Evolutionary conservation across 148 eudicot genomes (phyloP), one percentile per base, ranked within the genome.

Genomic region (Rheum nobile): DNA sequence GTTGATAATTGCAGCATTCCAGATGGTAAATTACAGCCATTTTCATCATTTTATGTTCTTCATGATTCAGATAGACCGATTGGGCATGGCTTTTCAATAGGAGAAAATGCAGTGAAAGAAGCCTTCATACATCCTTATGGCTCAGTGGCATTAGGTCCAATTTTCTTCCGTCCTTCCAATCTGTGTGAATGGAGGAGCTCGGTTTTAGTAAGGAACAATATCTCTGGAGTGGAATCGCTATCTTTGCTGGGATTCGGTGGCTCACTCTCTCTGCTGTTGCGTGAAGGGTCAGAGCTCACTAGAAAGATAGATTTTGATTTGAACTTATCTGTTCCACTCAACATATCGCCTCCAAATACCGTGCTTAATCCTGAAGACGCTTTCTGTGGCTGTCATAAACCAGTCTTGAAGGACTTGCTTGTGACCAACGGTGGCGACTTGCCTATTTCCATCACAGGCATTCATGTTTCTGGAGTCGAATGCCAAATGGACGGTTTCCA

Each of bases 121-220:
- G 91, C 88, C 77, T 83, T 73, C 79, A 77, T 93, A 38, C 92
- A 85, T 83, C 95, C 98, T 31, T 71, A 79, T 83, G 88, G 77
- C 39, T 79, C 74, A 39, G 94, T 88, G 46, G 61, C 81, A 55
- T 68, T 93, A 72, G 98, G 97, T 71, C 97, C 98, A 38, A 80
- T 93, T 73, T 63, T 85, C 29, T 93, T 93, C 79, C 96, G 84
- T 24, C 98, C 98, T 74, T 85, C 91, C 8, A 82, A 68, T 76
- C 82, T 88, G 47, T 93, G 98, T 82, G 84, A 77, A 41, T 93
- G 98, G 98, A 93, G 50, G 77, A 88, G 95, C 70, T 93, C 88
- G 29, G 95, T 84, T 75, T 77, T 93, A 41, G 77, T 91, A 72
- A 84, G 95, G 84, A 93, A 84, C 85, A 89, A 93, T 84, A 87